phyloP scores from a whole-genome alignment of 805 yeast genomes.

The Metschnikowia santaceciliae region DNA sequence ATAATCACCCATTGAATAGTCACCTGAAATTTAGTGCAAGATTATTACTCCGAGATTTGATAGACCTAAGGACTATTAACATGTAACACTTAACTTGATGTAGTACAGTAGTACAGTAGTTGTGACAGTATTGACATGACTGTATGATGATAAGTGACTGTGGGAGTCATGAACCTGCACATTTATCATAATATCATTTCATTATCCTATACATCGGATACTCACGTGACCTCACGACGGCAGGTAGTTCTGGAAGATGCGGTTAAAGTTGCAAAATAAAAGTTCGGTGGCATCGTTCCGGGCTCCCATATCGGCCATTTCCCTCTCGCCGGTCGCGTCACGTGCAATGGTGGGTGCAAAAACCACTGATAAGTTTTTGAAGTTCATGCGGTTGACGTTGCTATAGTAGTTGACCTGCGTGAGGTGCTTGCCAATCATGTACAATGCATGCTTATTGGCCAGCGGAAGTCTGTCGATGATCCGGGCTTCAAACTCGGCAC shows the following conservation, averaged over 20 bases:
- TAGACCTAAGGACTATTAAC: too few species aligned
- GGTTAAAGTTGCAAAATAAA: constrained; percentile 48
- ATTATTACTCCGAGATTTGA: too few species aligned
- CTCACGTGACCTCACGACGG: neutral
- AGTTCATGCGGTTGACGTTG: constrained; percentile 70
- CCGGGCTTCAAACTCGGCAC: constrained; percentile 39
- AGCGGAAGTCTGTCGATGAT: constrained; percentile 55
- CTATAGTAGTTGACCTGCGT: constrained; percentile 51
- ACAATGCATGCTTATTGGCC: constrained; percentile 61
- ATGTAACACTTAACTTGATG: too few species aligned
- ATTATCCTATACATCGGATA: too few species aligned
- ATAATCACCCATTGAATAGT: too few species aligned
- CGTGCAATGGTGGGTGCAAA: constrained; percentile 92
- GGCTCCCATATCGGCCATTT: constrained; percentile 77
- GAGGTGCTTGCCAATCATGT: constrained; percentile 60
- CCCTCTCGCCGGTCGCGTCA: constrained; percentile 74
- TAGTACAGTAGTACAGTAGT: too few species aligned
- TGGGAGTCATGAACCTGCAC: too few species aligned
- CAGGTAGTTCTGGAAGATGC: constrained; percentile 24
- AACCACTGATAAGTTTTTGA: constrained; percentile 80
- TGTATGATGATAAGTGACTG: too few species aligned
- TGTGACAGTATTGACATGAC: too few species aligned
- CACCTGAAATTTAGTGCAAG: too few species aligned
- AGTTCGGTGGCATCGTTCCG: constrained; percentile 77
- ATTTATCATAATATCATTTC: too few species aligned